These are phyloP conservation scores for Trypanosomatidae sp. DNA, from an alignment of 208 protist species.

Conservation along the genomic window DNA sequence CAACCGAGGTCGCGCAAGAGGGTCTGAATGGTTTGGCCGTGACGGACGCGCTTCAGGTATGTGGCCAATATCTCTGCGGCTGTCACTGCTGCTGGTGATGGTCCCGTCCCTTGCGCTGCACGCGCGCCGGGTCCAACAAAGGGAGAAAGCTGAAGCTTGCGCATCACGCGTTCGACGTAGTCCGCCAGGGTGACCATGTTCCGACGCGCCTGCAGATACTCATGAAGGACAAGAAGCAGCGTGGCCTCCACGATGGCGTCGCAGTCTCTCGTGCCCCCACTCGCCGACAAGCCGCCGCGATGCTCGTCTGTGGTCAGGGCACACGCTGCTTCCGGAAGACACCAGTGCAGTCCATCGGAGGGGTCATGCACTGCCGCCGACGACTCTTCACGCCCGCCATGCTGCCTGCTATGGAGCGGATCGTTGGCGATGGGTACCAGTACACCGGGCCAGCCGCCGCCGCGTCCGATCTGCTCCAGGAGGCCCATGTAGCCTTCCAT, in stretches of 20 bases:
- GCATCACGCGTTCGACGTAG: constrained; percentile 65
- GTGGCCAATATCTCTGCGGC: constrained; percentile 7
- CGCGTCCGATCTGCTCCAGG: constrained; percentile 38
- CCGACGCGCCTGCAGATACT: constrained; percentile 50
- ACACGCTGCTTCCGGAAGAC: constrained; percentile 23
- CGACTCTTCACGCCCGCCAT: neutral
- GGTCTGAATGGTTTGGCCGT: constrained; percentile 22
- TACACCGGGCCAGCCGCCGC: constrained; percentile 56
- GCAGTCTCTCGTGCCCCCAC: neutral
- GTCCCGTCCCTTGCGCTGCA: neutral
- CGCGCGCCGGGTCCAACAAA: constrained; percentile 1
- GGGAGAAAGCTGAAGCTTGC: constrained; percentile 43
- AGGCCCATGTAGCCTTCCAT: constrained; percentile 29
- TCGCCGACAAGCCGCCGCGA: neutral
- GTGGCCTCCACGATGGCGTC: constrained; percentile 39
- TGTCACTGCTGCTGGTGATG: neutral
- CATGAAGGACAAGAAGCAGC: constrained; percentile 59
- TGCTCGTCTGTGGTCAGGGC: constrained; percentile 22
- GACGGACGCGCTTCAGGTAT: constrained; percentile 21
- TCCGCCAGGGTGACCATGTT: constrained; percentile 59
- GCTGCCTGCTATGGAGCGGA: neutral
- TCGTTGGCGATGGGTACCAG: constrained; percentile 4
- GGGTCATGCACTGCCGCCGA: neutral
- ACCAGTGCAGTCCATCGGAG: constrained; percentile 61
- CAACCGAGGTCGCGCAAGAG: constrained; percentile 67